phyloP scores from a whole-genome alignment of 2,329 filamentous ascomycete species.

The Aspergillus awamori region DNA sequence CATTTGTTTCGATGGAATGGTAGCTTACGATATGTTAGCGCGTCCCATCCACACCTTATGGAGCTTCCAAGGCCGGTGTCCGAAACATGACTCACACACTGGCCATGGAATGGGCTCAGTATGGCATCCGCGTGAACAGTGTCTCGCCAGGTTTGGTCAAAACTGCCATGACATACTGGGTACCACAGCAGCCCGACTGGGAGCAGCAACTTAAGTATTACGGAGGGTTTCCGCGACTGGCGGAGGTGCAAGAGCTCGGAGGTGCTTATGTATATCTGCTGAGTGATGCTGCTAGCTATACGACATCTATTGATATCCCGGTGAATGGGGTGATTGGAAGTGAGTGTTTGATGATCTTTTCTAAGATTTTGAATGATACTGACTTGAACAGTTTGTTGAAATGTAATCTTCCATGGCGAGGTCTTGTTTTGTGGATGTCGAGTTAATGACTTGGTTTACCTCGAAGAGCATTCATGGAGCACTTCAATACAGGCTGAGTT shows the following conservation, averaged over 20 bases:
- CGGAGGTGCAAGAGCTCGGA: conserved; percentile 55
- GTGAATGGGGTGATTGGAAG: conserved; percentile 53
- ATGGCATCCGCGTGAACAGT: conserved; percentile 70
- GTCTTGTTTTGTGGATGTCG: neutral
- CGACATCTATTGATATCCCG: conserved; percentile 54
- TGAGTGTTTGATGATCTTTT: conserved; percentile 12
- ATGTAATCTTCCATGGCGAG: neutral
- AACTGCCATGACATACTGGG: conserved; percentile 52
- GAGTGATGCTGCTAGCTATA: conserved; percentile 52
- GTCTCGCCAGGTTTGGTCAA: conserved; percentile 43
- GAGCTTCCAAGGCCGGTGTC: conserved; percentile 49
- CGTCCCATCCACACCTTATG: conserved; percentile 46
- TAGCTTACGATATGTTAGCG: conserved; percentile 7
- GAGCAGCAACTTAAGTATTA: conserved; percentile 58
- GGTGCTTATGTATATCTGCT: conserved; percentile 55
- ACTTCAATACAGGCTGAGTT: no score
- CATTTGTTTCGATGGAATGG: neutral
- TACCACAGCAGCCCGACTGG: conserved; percentile 54
- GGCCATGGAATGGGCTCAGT: conserved; percentile 70
- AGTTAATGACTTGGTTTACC: neutral
- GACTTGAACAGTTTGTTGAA: neutral
- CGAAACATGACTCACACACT: conserved; percentile 53
- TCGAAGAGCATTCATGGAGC: no score
- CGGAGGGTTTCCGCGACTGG: conserved; percentile 56
- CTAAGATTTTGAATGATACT: fast-evolving